Evolutionary conservation across 192 early-diverging fungal species (phyloP).

Genomic region (Globomyces pollinis-pini): DNA sequence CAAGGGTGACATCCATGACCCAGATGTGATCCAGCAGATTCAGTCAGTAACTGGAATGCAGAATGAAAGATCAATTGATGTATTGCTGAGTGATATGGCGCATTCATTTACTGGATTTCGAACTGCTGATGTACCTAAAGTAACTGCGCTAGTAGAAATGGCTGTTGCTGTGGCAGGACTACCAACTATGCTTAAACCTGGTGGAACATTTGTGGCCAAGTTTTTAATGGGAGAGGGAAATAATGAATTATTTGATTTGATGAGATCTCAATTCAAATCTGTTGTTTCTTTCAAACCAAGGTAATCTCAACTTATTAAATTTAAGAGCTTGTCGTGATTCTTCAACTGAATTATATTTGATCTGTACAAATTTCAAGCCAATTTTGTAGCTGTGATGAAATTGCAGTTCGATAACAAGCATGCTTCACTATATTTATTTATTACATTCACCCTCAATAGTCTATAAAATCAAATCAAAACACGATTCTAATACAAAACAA

Average conservation of each 20-base stretch:
- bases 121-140: constrained; percentile 51
- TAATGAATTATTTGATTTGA: not conserved
- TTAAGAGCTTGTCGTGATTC: not conserved
- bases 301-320: no score
- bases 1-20: constrained; percentile 60
- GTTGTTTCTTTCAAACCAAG: constrained; percentile 1
- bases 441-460: no score
- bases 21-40: constrained; percentile 18
- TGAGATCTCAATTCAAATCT: not conserved
- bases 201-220: constrained; percentile 64
- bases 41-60: not conserved
- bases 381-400: no score
- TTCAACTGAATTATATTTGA: constrained; percentile 1
- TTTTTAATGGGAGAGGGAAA: constrained; percentile 39
- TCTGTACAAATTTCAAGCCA: not conserved
- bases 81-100: constrained; percentile 65
- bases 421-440: no score
- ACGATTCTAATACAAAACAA: no score
- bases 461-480: no score
- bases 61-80: no score
- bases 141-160: constrained; percentile 56
- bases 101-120: constrained; percentile 69
- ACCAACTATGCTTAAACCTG: constrained; percentile 34
- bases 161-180: constrained; percentile 54
- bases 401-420: no score